Base-by-base conservation (phyloP, 495 filamentous ascomycete species). In the Neurospora cerealis region DNA sequence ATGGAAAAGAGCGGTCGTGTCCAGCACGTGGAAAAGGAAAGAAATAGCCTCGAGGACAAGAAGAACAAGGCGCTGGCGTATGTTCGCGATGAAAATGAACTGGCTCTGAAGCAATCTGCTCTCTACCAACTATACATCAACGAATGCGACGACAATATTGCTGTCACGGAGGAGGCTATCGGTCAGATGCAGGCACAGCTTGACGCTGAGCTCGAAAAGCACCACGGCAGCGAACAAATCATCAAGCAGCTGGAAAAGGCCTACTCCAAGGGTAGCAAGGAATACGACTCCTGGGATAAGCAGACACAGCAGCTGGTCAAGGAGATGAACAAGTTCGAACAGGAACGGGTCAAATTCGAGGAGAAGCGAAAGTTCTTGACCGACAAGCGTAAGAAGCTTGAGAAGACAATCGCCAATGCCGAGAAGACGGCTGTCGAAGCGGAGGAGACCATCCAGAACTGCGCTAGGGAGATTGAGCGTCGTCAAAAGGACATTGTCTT, bases 1-100 rank as follows among this genome's bases (percentile, higher is more conserved):
- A 85, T 92, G 70, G 96, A 98, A 80, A 99, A 98, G 86, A 96
- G 91, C 76, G 90, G 89, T 66, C 91, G 96, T 69, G 96, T 99
- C 7, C 93, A 97, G 83, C 95, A 97, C 79, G 96, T 99, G 3
- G 96, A 99, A 83, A 99, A 98, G 80, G 96, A 99, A 84, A 97
- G 93, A 85, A 93, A 90, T 69, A 84, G 89, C 38, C 87, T 99
- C 44, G 96, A 96, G 81, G 95, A 97, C 78, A 97, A 97, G 87
- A 99, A 98, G 82, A 89, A 98, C 80, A 94, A 95, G 81, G 96
- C 96, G 5, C 81, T 99, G 11, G 90, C 93, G 5, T 98, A 89
- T 78, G 91, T 99, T 74, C 89, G 88, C 41, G 93, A 97, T 74
- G 95, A 98, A 79, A 99, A 99, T 78, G 96, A 99, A 80, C 85